phyloP scores from a whole-genome alignment of 208 protist genomes.

The Acanthamoeba lenticulata region DNA sequence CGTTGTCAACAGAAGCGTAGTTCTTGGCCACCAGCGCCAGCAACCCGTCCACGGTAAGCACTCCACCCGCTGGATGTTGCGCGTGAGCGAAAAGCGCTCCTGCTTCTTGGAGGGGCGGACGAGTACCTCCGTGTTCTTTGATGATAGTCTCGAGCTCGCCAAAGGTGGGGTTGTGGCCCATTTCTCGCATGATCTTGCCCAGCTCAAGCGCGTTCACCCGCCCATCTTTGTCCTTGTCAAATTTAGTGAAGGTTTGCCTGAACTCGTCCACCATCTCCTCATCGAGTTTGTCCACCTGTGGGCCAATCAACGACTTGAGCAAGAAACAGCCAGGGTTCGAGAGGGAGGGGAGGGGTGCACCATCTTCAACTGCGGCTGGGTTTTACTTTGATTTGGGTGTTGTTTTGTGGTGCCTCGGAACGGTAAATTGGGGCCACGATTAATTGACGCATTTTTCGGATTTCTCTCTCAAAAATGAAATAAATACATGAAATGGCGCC shows the following conservation, averaged over 20 bases:
- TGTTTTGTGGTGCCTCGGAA: too few species aligned
- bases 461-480: too few species aligned
- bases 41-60: background rate
- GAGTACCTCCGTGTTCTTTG: slow-evolving; percentile 83
- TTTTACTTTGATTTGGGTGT: too few species aligned
- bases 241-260: slow-evolving; percentile 22
- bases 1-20: slow-evolving; percentile 82
- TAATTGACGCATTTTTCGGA: too few species aligned
- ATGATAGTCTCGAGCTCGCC: slow-evolving; percentile 95
- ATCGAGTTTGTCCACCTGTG: slow-evolving; percentile 18
- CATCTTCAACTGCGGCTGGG: too few species aligned
- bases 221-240: slow-evolving; percentile 56
- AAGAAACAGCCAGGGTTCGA: too few species aligned
- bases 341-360: background rate
- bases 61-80: background rate
- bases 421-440: too few species aligned
- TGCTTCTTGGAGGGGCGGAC: background rate
- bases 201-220: slow-evolving; percentile 48
- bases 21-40: slow-evolving; percentile 81
- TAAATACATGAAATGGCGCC: too few species aligned
- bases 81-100: background rate
- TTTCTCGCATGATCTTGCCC: slow-evolving; percentile 30
- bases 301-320: too few species aligned
- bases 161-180: slow-evolving; percentile 41
- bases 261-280: slow-evolving; percentile 53